These are phyloP conservation scores for Crithidia acanthocephali DNA, from an alignment of 208 protist species.

Conservation along the genomic window DNA sequence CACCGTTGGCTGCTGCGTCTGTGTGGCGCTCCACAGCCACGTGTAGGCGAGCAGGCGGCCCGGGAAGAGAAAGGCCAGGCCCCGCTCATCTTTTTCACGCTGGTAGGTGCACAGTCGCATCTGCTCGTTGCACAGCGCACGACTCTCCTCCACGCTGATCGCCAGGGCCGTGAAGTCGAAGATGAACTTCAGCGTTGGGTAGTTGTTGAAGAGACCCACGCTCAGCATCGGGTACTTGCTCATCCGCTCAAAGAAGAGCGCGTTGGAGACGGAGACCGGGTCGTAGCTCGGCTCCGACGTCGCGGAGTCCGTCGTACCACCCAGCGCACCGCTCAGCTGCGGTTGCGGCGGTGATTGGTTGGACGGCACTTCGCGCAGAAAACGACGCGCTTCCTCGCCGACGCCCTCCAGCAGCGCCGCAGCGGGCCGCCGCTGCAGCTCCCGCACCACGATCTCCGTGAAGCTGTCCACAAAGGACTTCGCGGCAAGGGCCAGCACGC, in stretches of 20 bases:
- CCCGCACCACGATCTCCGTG: conserved; percentile 35
- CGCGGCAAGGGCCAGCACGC: conserved; percentile 58
- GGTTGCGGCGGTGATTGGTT: not conserved
- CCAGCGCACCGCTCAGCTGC: not conserved
- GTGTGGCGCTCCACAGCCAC: conserved; percentile 49
- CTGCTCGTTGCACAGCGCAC: conserved; percentile 12
- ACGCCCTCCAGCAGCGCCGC: conserved; percentile 7
- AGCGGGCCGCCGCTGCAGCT: conserved; percentile 17
- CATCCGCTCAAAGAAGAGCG: conserved; percentile 47
- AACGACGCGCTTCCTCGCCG: conserved; percentile 21
- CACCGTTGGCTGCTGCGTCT: conserved; percentile 29
- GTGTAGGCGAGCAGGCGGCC: conserved; percentile 44
- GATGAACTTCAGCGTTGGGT: conserved; percentile 71
- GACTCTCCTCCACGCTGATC: conserved; percentile 20
- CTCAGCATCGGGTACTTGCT: conserved; percentile 34
- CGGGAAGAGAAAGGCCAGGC: conserved; percentile 41
- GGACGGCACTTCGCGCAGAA: conserved; percentile 17
- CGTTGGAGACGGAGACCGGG: conserved; percentile 25
- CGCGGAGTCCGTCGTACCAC: not conserved
- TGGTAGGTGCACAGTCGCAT: conserved; percentile 44
- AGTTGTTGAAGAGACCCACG: conserved; percentile 65
- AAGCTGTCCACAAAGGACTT: conserved; percentile 58
- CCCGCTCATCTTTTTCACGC: conserved; percentile 39
- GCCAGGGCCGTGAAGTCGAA: conserved; percentile 58
- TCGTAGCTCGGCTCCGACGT: not conserved